Evolutionary conservation across 768 basidiomycete species (phyloP).

Genomic region (Phylloporus sp.): DNA sequence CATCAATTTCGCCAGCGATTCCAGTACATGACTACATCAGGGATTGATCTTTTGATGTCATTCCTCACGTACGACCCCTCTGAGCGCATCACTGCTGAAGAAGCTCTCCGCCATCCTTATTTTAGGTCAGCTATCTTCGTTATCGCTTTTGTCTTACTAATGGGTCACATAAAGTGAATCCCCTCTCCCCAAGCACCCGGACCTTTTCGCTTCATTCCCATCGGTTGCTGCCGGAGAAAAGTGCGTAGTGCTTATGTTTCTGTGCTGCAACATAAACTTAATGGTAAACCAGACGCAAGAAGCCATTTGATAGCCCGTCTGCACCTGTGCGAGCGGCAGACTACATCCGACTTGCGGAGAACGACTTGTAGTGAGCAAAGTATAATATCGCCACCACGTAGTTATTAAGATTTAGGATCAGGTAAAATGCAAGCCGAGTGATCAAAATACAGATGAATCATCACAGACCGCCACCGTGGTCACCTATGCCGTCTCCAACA

Average conservation of each 20-base stretch:
- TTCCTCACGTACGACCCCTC: slow-evolving; percentile 89
- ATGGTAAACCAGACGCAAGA: slow-evolving; percentile 55
- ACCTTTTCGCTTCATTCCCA: slow-evolving; percentile 93
- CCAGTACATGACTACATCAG: slow-evolving; percentile 75
- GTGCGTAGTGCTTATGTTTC: slow-evolving; percentile 38
- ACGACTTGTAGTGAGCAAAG: slow-evolving; percentile 39
- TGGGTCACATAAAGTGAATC: slow-evolving; percentile 60
- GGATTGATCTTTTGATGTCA: slow-evolving; percentile 78
- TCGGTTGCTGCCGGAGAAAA: slow-evolving; percentile 95
- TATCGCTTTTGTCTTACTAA: not conserved
- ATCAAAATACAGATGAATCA: not conserved
- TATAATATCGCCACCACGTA: not conserved
- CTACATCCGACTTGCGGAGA: slow-evolving; percentile 62
- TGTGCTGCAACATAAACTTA: slow-evolving; percentile 4
- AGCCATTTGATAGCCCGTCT: slow-evolving; percentile 74
- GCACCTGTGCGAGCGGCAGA: slow-evolving; percentile 73
- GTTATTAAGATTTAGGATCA: not conserved
- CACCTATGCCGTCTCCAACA: slow-evolving; percentile 20
- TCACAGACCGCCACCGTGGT: slow-evolving; percentile 10
- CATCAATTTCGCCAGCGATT: slow-evolving; percentile 83
- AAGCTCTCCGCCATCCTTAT: slow-evolving; percentile 88
- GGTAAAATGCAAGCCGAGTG: not conserved
- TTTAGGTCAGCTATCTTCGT: slow-evolving; percentile 55
- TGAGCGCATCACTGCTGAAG: slow-evolving; percentile 80
- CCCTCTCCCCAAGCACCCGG: slow-evolving; percentile 93